Base-by-base conservation (phyloP, 495 filamentous ascomycete genomes). In the Trichoderma gamsii region DNA sequence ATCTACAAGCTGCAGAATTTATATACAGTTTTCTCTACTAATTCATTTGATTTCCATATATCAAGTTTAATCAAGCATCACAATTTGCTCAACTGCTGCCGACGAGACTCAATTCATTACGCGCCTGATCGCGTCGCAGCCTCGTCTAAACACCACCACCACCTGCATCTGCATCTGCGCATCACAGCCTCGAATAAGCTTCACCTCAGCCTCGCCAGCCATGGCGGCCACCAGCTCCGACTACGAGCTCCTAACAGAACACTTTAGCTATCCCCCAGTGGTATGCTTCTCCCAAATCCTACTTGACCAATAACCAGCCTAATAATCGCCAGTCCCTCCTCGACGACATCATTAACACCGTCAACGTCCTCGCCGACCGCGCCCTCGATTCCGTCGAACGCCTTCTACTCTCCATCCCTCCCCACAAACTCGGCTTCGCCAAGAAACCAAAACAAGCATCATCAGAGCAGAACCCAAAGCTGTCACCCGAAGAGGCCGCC, bases 311-410 rank as follows among this genome's bases (percentile, higher is more conserved):
- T 66, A 68, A 63, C 25, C 64, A 65, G 32, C 59, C 38, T 11
- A 46, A 27, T 41, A 41, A 51, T 23, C 16, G 1, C 49, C 72
- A 97, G 93, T 89, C 89, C 69, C 85, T 99, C 27, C 88, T 99
- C 75, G 95, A 99, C 83, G 95, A 98, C 75, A 91, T 99, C 70
- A 97, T 98, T 80, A 97, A 99, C 82, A 88, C 88, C 69, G 87
- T 97, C 73, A 98, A 98, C 81, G 89, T 90, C 67, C 82, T 97
- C 72, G 87, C 92, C 72, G 94, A 93, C 77, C 87, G 87, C 73
- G 92, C 92, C 66, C 87, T 97, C 70, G 89, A 90, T 69, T 88
- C 87, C 69, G 84, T 97, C 70, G 95, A 99, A 76, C 83, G 84
- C 65, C 91, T 90, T 8, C 86, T 98, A 25, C 79, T 92, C 46